Evolutionary conservation across 495 filamentous ascomycete species (phyloP).

Genomic region (Xylaria venustula): DNA sequence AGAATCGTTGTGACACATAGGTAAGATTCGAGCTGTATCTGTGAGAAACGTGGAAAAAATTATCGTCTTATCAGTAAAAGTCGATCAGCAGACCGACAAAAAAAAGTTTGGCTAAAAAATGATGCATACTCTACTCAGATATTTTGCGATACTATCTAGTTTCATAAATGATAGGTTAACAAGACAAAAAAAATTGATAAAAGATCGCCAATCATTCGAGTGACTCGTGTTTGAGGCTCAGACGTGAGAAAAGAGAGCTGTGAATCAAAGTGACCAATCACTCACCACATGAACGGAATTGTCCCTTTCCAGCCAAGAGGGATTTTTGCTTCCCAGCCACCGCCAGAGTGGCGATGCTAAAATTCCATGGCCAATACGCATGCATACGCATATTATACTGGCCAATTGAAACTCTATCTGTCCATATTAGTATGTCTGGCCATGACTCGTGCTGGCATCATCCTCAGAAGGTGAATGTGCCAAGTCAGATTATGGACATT

Average conservation of each 20-base stretch:
- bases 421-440: background rate
- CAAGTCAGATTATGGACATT: background rate
- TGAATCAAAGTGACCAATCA: background rate
- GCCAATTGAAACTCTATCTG: background rate
- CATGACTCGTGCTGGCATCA: background rate
- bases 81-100: no score
- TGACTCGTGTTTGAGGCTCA: background rate
- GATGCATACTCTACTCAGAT: no score
- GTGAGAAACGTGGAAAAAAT: no score
- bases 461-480: background rate
- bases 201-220: background rate
- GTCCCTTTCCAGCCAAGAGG: background rate
- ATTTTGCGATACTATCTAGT: no score
- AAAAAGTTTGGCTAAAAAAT: no score
- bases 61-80: background rate
- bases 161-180: no score
- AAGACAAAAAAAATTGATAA: background rate
- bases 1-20: no score
- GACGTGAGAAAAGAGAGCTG: background rate
- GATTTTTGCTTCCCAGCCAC: background rate
- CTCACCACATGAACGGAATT: background rate
- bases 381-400: background rate
- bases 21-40: no score
- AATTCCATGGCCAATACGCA: constrained; percentile 1
- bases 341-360: constrained; percentile 1